Evolutionary conservation across 257 asterid species (phyloP).

Genomic region (Ehretia macrophylla): DNA sequence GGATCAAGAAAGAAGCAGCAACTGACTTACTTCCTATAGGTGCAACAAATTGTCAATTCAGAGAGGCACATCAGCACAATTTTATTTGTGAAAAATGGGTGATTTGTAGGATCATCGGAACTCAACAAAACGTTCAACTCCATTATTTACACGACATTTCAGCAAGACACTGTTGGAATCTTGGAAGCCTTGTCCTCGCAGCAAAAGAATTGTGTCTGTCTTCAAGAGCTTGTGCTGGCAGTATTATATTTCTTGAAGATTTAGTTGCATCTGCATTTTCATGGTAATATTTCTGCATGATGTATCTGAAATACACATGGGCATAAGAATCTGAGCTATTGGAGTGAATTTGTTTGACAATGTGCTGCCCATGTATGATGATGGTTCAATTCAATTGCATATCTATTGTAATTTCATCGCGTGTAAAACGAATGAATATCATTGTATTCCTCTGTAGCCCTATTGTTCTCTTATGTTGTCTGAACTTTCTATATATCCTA

Average conservation of each 20-base stretch:
- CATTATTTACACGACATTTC: not conserved
- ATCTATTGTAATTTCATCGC: no score
- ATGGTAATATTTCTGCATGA: no score
- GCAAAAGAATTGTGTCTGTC: not conserved
- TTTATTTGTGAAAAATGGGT: not conserved
- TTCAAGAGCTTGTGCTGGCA: not conserved
- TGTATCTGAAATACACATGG: no score
- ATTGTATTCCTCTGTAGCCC: not conserved
- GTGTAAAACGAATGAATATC: no score
- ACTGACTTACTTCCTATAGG: slow-evolving; percentile 77
- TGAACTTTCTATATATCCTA: no score
- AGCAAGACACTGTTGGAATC: not conserved
- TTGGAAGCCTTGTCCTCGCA: not conserved
- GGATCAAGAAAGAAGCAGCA: slow-evolving; percentile 89
- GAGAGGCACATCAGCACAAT: not conserved
- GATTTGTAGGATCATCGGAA: not conserved
- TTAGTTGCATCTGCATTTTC: no score
- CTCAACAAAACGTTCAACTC: not conserved
- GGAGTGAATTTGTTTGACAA: no score
- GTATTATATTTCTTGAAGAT: no score
- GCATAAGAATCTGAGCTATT: no score
- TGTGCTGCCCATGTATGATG: not conserved
- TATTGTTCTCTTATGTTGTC: not conserved
- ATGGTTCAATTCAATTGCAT: not conserved
- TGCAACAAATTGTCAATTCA: not conserved